A percentile compares a stretch with the other conserved stretches of the same genome.
Evolutionary conservation across 306 rosid species (phyloP).

Genomic region (Arachis hypogaea): DNA sequence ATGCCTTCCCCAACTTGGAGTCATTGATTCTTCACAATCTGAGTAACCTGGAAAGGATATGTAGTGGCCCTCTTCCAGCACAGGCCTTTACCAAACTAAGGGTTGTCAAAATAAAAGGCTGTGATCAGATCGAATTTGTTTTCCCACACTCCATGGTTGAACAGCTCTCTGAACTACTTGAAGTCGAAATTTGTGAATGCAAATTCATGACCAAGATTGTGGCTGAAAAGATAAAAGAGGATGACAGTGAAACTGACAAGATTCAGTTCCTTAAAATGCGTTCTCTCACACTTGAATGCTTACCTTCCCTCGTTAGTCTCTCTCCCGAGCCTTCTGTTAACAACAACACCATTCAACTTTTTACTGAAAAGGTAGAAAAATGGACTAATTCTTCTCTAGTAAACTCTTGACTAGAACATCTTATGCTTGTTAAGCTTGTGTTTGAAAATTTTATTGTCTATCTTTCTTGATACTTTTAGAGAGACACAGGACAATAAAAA

Average conservation of each 20-base stretch:
- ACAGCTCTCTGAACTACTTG: slow-evolving; percentile 40
- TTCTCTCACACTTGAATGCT: slow-evolving; percentile 35
- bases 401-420: background rate
- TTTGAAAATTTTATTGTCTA: background rate
- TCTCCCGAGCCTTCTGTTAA: slow-evolving; percentile 25
- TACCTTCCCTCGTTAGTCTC: slow-evolving; percentile 43
- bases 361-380: slow-evolving; percentile 40
- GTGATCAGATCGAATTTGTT: slow-evolving; percentile 45
- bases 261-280: slow-evolving; percentile 37
- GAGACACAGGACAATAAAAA: background rate
- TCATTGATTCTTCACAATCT: slow-evolving; percentile 39
- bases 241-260: slow-evolving; percentile 14
- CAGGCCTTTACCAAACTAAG: slow-evolving; percentile 45
- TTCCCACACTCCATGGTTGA: slow-evolving; percentile 42
- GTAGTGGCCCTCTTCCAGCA: slow-evolving; percentile 35
- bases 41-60: slow-evolving; percentile 46
- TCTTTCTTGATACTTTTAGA: background rate
- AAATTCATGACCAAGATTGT: slow-evolving; percentile 32
- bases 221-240: slow-evolving; percentile 21
- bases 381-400: slow-evolving; percentile 4
- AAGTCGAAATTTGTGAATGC: slow-evolving; percentile 47
- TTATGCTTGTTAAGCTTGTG: background rate
- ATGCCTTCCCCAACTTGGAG: slow-evolving; percentile 46
- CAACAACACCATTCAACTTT: slow-evolving; percentile 34
- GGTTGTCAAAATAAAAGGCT: slow-evolving; percentile 32